Evolutionary conservation across 2,329 filamentous ascomycete species (phyloP).

Genomic region (Alternaria arbusti): DNA sequence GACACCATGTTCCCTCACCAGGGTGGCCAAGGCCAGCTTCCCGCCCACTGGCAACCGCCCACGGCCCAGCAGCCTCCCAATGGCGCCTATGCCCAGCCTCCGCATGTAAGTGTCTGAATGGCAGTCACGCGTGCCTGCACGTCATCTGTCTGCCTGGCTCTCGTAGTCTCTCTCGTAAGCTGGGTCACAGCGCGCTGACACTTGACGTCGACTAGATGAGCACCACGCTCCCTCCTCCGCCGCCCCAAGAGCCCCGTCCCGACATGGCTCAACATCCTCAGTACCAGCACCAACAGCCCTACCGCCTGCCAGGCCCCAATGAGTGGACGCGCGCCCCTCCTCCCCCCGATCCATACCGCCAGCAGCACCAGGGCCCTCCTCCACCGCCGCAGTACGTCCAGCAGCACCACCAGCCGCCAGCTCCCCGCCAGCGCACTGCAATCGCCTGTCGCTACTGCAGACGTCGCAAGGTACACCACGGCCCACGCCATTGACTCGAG

Average conservation of each 20-base stretch:
- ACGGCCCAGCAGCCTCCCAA: constrained; percentile 44
- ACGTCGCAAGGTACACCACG: constrained; percentile 60
- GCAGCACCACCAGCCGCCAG: constrained; percentile 52
- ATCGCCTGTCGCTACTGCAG: constrained; percentile 67
- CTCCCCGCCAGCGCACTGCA: constrained; percentile 65
- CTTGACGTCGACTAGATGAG: constrained; percentile 37
- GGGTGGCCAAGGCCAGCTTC: constrained; percentile 47
- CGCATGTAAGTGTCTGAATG: constrained; percentile 41
- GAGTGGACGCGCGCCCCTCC: constrained; percentile 53
- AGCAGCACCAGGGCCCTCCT: constrained; percentile 48
- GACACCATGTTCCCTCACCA: constrained; percentile 44
- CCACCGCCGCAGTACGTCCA: constrained; percentile 49
- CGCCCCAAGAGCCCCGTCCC: constrained; percentile 48
- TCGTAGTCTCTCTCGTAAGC: constrained; percentile 7
- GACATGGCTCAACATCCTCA: constrained; percentile 56
- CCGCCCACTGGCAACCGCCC: constrained; percentile 48
- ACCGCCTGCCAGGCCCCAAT: constrained; percentile 55
- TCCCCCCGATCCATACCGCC: constrained; percentile 49
- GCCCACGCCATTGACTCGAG: neutral
- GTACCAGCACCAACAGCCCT: constrained; percentile 50
- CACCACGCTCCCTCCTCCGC: constrained; percentile 41
- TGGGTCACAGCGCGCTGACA: constrained; percentile 22
- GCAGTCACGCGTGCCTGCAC: constrained; percentile 10
- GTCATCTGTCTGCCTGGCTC: neutral
- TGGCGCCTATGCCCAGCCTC: constrained; percentile 44